Evolutionary conservation across 257 asterid genomes (phyloP).

Genomic region (Plectranthus barbatus): DNA sequence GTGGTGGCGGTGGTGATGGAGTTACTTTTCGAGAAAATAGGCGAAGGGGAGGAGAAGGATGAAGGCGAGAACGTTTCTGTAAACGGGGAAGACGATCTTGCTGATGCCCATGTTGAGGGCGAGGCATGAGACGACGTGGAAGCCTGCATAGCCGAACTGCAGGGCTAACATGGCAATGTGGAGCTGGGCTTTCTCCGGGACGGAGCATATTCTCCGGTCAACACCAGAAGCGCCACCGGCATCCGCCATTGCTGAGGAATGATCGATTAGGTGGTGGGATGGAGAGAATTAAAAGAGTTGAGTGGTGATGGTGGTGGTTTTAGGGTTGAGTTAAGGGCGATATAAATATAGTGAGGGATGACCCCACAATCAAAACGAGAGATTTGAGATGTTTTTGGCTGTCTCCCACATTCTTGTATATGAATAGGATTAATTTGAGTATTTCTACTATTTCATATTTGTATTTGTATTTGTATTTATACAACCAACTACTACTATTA

Average conservation of each 20-base stretch:
- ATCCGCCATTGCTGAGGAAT: conserved; percentile 52
- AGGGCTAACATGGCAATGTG: conserved; percentile 80
- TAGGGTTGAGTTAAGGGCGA: conserved; percentile 40
- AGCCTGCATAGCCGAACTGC: conserved; percentile 97
- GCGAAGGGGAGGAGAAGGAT: conserved; percentile 90
- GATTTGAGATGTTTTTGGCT: conserved; percentile 38
- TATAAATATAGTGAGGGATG: conserved; percentile 50
- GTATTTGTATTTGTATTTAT: too few species aligned
- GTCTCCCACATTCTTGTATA: conserved; percentile 58
- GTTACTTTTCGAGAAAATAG: conserved; percentile 86
- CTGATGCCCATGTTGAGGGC: conserved; percentile 99
- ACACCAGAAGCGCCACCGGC: too few species aligned
- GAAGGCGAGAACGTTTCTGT: conserved; percentile 88
- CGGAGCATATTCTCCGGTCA: conserved; percentile 47
- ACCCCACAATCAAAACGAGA: conserved; percentile 24
- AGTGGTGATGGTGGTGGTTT: conserved; percentile 21
- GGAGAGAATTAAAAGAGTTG: neutral
- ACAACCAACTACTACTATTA: neutral
- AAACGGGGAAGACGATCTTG: conserved; percentile 92
- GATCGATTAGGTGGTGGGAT: too few species aligned
- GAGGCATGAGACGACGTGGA: conserved; percentile 83
- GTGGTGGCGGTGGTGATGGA: too few species aligned
- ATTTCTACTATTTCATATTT: too few species aligned
- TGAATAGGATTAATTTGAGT: too few species aligned
- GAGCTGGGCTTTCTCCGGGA: conserved; percentile 82